A percentile compares a stretch with the other conserved stretches of the same genome.
Conservation (phyloP, 73 alveolate species). For the Tetrahymena borealis region DNA sequence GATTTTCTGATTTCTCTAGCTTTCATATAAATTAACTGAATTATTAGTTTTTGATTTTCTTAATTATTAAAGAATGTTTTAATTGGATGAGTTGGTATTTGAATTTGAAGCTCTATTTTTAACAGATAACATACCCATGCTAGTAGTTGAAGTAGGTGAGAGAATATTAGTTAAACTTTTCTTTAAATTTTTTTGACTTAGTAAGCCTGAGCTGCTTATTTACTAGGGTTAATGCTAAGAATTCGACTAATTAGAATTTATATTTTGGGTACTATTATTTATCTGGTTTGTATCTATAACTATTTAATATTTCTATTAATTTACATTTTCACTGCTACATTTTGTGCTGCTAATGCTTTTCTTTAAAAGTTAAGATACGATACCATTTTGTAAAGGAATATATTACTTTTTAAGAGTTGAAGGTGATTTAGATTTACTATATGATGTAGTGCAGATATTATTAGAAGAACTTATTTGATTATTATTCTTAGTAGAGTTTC, state of each 20-base stretch:
- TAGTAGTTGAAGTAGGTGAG: background rate
- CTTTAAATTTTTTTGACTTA: background rate
- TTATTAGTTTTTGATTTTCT: background rate
- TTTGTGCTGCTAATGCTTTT: background rate
- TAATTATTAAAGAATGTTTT: background rate
- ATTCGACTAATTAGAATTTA: background rate
- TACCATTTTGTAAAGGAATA: background rate
- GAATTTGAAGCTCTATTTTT: background rate
- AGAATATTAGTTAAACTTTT: background rate
- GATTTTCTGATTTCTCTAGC: background rate
- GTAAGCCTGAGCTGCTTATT: background rate
- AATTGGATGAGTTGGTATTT: background rate
- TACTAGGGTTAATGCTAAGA: background rate
- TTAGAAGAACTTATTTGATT: background rate
- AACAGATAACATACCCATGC: background rate
- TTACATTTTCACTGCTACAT: background rate
- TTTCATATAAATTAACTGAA: background rate
- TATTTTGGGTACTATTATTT: background rate
- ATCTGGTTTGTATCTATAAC: background rate
- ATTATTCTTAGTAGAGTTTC: background rate
- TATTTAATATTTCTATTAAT: background rate
- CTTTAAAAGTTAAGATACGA: background rate
- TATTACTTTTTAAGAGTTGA: background rate
- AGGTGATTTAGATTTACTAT: background rate
- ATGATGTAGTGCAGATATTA: too few relatives aligned